Conservation (phyloP, 23 red algal genomes). For the Gracilaria gracilis region DNA sequence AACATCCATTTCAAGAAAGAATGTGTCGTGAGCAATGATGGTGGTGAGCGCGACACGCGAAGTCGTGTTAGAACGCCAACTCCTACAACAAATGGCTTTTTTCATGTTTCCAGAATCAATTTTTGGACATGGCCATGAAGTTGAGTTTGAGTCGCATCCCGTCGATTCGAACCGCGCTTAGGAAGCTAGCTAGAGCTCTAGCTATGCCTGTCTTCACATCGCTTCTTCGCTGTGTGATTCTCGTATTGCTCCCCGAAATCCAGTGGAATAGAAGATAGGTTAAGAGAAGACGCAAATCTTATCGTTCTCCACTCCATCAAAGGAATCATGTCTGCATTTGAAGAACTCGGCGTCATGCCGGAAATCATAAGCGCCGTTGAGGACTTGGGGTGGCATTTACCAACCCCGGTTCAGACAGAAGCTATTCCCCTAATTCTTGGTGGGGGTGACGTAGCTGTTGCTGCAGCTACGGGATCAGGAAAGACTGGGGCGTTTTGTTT, state of each 20-base stretch:
- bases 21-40: too few species aligned
- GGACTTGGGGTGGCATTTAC: constrained; percentile 76
- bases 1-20: too few species aligned
- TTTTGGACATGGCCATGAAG: too few species aligned
- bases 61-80: too few species aligned
- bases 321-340: constrained; percentile 83
- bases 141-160: too few species aligned
- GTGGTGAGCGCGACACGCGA: too few species aligned
- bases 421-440: constrained; percentile 89
- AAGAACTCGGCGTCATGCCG: constrained; percentile 92
- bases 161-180: too few species aligned
- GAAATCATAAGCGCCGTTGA: constrained; percentile 77
- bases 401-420: constrained; percentile 88
- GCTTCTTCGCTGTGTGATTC: not conserved
- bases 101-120: too few species aligned
- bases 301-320: not conserved
- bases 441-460: constrained; percentile 88
- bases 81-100: too few species aligned
- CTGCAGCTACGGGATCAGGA: constrained; percentile 94
- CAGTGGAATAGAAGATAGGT: not conserved
- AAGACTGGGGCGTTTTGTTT: constrained; percentile 98
- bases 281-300: not conserved
- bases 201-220: not conserved
- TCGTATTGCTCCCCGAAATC: not conserved
- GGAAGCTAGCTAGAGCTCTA: not conserved